Base-by-base conservation (phyloP, 2,329 filamentous ascomycete species). In the Sclerotinia minor region DNA sequence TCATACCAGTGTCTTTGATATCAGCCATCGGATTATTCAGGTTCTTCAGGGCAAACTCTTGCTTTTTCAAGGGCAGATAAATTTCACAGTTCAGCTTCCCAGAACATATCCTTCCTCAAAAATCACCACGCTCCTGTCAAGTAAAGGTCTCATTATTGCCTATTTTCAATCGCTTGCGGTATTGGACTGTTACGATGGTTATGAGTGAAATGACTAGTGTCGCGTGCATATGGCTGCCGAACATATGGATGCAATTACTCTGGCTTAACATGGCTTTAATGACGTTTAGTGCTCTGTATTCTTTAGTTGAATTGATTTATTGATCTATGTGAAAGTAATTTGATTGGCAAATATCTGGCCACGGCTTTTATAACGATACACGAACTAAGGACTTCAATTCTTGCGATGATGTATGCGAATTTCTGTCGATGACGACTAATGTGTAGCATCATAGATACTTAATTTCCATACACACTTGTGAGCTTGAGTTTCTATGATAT, bases 1-100 rank as follows among this genome's bases (percentile, higher is more conserved):
- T 26, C 0, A 8, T 38, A 13, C 0, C 13, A 19, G 21, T 0
- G 5, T 4, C 21, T 5, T 41, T 9, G 21, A 21, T 5, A 63
- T 4, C 4, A 9, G 8, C 2, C 3, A 9, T 11, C 1, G 17
- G 7, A 11, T 6, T 9, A 11, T 24, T 11, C 21, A 2, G 3
- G 8, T 5, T 1, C 44, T 45, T 49, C 9, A 15, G 35, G 6
- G 26, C 3, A 24, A 17, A 60, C 1, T 13, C 49, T 21, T 60
- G 29, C 49, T 24, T 49, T 19, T 29, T 38, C 15, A 2, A 49
- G 29, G 2, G 17, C 19, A n/a, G 13, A 8, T 54, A 21, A 2
- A 21, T 13, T 21, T 32, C 29, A 21, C 8, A 11, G 8, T 47
- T 11, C 29, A 11, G 9, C 2, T 32, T 49, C 11, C 19, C 21